These are phyloP conservation scores for Royoungia palumana DNA, from an alignment of 768 basidiomycete species.

Conservation along the genomic window DNA sequence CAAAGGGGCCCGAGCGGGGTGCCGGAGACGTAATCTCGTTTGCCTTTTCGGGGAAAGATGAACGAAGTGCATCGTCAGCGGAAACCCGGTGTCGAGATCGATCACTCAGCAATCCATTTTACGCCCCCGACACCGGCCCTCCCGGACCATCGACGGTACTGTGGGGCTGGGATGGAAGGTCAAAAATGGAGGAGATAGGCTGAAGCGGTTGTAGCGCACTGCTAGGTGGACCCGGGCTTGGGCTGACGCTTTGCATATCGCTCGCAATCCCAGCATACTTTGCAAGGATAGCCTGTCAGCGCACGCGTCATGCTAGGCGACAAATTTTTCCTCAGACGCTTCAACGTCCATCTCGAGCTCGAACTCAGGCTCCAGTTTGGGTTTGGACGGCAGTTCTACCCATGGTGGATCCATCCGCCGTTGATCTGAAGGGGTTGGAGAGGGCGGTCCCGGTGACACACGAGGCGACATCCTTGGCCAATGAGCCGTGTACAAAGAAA, in stretches of 20 bases:
- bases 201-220: constrained; percentile 75
- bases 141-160: constrained; percentile 35
- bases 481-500: constrained; percentile 10
- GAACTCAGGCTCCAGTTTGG: constrained; percentile 35
- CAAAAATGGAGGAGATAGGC: constrained; percentile 55
- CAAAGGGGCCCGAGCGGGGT: constrained; percentile 58
- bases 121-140: constrained; percentile 6
- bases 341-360: constrained; percentile 56
- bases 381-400: constrained; percentile 18
- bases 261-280: constrained; percentile 59
- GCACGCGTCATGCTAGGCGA: constrained; percentile 64
- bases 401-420: constrained; percentile 12
- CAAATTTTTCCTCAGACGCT: constrained; percentile 55
- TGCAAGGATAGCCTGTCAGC: constrained; percentile 73
- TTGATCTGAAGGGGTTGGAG: constrained; percentile 27
- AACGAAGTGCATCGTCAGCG: not conserved
- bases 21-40: constrained; percentile 55
- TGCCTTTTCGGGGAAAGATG: constrained; percentile 33
- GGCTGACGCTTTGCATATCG: constrained; percentile 42
- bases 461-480: constrained; percentile 64
- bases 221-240: constrained; percentile 61
- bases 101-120: constrained; percentile 21
- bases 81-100: not conserved
- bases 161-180: constrained; percentile 56
- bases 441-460: constrained; percentile 27